phyloP scores from a whole-genome alignment of 2,329 filamentous ascomycete genomes.

The Fusarium sp. region DNA sequence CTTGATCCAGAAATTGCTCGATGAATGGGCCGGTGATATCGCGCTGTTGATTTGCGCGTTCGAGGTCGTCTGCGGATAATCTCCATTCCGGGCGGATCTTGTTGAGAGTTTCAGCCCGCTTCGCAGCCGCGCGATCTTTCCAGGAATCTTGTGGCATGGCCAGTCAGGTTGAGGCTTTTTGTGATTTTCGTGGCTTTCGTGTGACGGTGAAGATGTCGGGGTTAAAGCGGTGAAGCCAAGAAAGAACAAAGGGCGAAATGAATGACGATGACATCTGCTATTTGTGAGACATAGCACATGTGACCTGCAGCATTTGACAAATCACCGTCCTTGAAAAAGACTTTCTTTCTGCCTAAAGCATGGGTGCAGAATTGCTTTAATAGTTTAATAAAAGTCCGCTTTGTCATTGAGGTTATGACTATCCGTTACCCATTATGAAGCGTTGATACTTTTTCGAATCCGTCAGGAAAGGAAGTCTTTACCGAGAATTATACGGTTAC shows the following conservation, averaged over 20 bases:
- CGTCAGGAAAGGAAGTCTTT: no score
- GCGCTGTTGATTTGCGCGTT: conserved; percentile 16
- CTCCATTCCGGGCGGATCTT: conserved; percentile 40
- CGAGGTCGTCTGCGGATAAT: conserved; percentile 23
- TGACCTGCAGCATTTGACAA: not conserved
- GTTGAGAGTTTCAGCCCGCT: conserved; percentile 26
- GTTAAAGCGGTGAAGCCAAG: fast-evolving
- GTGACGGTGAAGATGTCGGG: fast-evolving
- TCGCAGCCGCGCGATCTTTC: conserved; percentile 34
- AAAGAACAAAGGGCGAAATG: not conserved
- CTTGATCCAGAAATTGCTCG: conserved; percentile 24
- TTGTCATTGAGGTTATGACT: no score
- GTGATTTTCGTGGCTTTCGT: fast-evolving
- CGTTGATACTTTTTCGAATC: no score
- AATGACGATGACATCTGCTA: not conserved
- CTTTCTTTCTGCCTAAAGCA: no score
- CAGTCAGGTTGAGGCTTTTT: fast-evolving
- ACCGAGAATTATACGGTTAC: no score
- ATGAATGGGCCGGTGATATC: conserved; percentile 39
- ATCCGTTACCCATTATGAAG: no score
- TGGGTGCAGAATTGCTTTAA: no score
- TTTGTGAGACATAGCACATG: not conserved
- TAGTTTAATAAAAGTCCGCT: no score
- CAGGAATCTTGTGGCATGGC: conserved; percentile 15
- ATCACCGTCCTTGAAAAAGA: no score